A percentile compares a stretch with the other conserved stretches of the same genome.
phyloP scores from a whole-genome alignment of 192 early-diverging fungal genomes.

The Lobosporangium transversale region DNA sequence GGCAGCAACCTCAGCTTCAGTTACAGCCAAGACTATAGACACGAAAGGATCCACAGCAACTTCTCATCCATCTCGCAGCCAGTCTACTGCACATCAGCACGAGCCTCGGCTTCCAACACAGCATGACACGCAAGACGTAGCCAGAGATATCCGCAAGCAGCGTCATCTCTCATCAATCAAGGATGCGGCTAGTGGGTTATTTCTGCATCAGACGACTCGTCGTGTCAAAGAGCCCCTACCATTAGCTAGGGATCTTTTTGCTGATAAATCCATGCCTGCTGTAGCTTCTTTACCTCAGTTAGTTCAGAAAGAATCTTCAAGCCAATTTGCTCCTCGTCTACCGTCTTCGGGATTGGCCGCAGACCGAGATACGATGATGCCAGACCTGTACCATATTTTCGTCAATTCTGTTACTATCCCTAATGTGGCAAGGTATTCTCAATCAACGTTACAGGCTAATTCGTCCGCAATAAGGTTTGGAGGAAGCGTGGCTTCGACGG shows the following conservation, averaged over 20 bases:
- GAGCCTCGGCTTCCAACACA: conserved; percentile 5
- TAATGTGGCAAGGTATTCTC: conserved; percentile 26
- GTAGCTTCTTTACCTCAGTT: not conserved
- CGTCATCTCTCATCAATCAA: conserved; percentile 25
- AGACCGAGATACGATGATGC: conserved; percentile 36
- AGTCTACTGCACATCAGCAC: not conserved
- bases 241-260: not conserved
- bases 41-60: not conserved
- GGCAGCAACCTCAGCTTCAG: not conserved
- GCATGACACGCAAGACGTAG: conserved; percentile 1
- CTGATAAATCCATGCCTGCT: conserved; percentile 2
- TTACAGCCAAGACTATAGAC: not conserved
- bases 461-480: not conserved
- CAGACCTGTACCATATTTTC: conserved; percentile 38
- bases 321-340: conserved; percentile 1
- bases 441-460: not conserved
- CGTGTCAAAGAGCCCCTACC: conserved; percentile 6
- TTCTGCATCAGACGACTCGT: conserved; percentile 9
- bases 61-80: not conserved
- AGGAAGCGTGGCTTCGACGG: conserved; percentile 7
- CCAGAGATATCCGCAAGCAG: conserved; percentile 32
- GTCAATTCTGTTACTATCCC: conserved; percentile 42
- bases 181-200: conserved; percentile 29
- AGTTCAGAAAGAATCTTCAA: not conserved
- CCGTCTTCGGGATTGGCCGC: not conserved